Evolutionary conservation across 2,329 filamentous ascomycete genomes (phyloP), one percentile per base, ranked within the genome.

Genomic region (Fusarium papillatum): DNA sequence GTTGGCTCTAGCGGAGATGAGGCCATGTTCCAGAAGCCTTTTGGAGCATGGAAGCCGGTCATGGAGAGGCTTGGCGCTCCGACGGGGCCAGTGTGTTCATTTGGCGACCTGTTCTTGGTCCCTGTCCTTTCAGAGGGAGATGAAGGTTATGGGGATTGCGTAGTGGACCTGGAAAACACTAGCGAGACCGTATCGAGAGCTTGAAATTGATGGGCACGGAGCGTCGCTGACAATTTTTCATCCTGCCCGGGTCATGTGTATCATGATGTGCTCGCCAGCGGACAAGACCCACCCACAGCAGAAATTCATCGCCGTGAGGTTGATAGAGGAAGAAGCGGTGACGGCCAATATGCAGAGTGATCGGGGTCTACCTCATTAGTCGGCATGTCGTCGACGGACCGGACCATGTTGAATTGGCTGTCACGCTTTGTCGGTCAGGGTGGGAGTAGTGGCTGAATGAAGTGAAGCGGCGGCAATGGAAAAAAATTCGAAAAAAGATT

Each of bases 1-100:
- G 24, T 64, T 70, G 64, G 68, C 36, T 66, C 38, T 61, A 61
- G 64, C 71, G 72, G 73, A 77, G 69, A 77, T 78, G 71, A 79
- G 71, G 67, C 71, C 75, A 76, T 74, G 67, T 79, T 78, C 78
- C 69, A 78, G 77, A 79, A 79, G 68, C 70, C 69, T 74, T 78
- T 75, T 61, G 39, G 39, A 69, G 50, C 66, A 70, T 62, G 72
- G 72, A 53, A 29, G 43, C 24, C 31, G 26, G 69, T 63, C 39
- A 70, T 26, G 41, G 36, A 39, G 41, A 48, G 62, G 24, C 43
- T 73, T 62, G 53, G 65, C 62, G 17, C 65, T n/a, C 36, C 19
- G 57, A 71, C 64, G 50, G 39, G 34, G 34, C 26, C 24, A 48
- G 16, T 38, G 61, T 60, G 43, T 53, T 48, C 62, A 48, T 53